These are phyloP conservation scores for Mortierella sp. DNA, from an alignment of 371 early-diverging fungal genomes.

Conservation along the genomic window DNA sequence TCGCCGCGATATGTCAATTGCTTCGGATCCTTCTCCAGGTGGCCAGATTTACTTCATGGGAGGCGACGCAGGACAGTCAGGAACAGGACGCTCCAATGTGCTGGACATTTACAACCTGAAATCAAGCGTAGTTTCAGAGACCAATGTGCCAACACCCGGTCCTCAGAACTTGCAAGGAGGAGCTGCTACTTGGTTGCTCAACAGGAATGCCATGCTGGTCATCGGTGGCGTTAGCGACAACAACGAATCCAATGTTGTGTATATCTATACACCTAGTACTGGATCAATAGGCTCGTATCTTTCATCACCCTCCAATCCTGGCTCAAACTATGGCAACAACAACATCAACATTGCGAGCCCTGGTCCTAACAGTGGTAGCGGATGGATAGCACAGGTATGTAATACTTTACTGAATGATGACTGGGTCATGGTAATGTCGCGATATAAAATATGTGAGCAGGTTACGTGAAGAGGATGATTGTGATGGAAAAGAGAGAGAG, in stretches of 20 bases:
- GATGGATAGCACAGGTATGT: slow-evolving; percentile 25
- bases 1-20: slow-evolving; percentile 25
- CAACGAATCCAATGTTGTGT: slow-evolving; percentile 12
- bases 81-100: slow-evolving; percentile 12
- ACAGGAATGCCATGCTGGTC: slow-evolving; percentile 17
- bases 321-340: not conserved
- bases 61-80: slow-evolving; percentile 12
- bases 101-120: slow-evolving; percentile 18
- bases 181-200: slow-evolving; percentile 17
- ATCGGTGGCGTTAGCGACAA: slow-evolving; percentile 21
- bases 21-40: slow-evolving; percentile 16
- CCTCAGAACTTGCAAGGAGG: slow-evolving; percentile 29
- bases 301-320: not conserved
- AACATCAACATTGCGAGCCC: not conserved
- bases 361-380: not conserved
- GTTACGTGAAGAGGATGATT: not conserved
- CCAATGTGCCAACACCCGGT: slow-evolving; percentile 20
- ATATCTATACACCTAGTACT: slow-evolving; percentile 11
- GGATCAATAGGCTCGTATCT: no score
- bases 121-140: slow-evolving; percentile 18
- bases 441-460: not conserved
- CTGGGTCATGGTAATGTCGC: not conserved
- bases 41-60: slow-evolving; percentile 22
- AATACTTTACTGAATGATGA: not conserved
- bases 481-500: not conserved